Conservation (phyloP, 2,329 filamentous ascomycete species). For the Penicillium sp. region DNA sequence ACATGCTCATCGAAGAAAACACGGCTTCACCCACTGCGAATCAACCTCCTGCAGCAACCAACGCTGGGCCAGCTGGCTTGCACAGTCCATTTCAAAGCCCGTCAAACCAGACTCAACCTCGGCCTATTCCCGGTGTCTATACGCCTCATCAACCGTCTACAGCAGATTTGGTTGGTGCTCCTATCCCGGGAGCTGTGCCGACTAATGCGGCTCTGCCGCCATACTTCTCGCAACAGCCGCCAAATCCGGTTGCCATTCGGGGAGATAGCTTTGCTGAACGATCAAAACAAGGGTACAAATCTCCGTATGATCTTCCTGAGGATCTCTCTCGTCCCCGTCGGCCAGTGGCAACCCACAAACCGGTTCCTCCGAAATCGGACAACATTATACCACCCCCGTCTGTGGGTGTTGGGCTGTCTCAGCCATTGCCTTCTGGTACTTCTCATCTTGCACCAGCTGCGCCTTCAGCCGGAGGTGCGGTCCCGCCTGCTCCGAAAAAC, state of each 20-base stretch:
- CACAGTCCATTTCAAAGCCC: slow-evolving; percentile 28
- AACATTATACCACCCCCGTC: slow-evolving; percentile 49
- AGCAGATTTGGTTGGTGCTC: slow-evolving; percentile 41
- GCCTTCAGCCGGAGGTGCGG: slow-evolving; percentile 15
- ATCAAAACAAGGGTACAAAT: slow-evolving; percentile 83
- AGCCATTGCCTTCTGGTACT: slow-evolving; percentile 5
- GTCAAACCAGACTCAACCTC: slow-evolving; percentile 17
- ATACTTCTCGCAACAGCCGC: slow-evolving; percentile 26
- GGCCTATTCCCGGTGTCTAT: slow-evolving; percentile 41
- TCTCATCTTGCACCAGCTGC: slow-evolving; percentile 38
- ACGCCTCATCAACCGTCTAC: slow-evolving; percentile 48
- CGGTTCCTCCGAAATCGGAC: slow-evolving; percentile 42
- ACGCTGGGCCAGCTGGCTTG: slow-evolving; percentile 12
- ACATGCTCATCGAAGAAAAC: slow-evolving; percentile 65
- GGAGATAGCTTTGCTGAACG: slow-evolving; percentile 85
- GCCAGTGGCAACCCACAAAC: slow-evolving; percentile 55
- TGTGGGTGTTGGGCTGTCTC: slow-evolving; percentile 53
- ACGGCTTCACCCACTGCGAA: slow-evolving; percentile 21
- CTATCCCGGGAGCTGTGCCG: slow-evolving; percentile 19
- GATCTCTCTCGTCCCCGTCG: slow-evolving; percentile 65
- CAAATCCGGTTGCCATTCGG: slow-evolving; percentile 41
- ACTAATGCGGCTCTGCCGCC: slow-evolving; percentile 15
- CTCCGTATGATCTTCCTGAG: slow-evolving; percentile 90
- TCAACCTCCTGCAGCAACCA: slow-evolving; percentile 18
- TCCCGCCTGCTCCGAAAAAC: slow-evolving; percentile 37